Conservation (phyloP, 2,329 filamentous ascomycete species). For the Blastomyces emzantsi region DNA sequence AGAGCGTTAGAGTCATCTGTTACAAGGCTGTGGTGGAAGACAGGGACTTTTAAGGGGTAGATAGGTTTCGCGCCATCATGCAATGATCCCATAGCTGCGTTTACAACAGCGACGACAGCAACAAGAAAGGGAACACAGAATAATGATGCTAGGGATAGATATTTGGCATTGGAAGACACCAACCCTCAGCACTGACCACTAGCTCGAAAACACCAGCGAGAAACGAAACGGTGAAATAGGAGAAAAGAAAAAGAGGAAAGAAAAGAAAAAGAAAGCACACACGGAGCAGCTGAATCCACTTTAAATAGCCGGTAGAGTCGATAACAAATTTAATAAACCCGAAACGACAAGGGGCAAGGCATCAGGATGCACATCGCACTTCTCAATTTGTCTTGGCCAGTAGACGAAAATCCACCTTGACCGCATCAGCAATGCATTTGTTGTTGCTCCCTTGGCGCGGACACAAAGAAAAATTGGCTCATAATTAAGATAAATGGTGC, state of each 20-base stretch:
- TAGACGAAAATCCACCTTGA: background rate
- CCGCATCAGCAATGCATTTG: background rate
- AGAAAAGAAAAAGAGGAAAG: background rate
- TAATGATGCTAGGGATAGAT: background rate
- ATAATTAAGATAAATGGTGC: background rate
- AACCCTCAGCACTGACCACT: background rate
- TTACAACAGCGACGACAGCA: background rate
- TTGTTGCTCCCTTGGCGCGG: background rate
- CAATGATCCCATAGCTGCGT: background rate
- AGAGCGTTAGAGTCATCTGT: constrained; percentile 28
- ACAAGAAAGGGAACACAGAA: background rate
- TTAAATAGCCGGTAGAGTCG: background rate
- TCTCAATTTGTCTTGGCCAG: too few species aligned
- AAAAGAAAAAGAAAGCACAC: background rate
- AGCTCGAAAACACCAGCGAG: background rate
- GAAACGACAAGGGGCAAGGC: background rate
- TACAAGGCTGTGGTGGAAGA: constrained; percentile 27
- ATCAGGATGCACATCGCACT: background rate
- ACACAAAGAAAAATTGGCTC: background rate
- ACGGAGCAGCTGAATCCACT: background rate
- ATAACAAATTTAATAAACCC: background rate
- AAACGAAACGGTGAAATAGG: too few species aligned
- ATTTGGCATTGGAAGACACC: background rate
- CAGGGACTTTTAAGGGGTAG: constrained; percentile 4
- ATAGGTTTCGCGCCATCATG: background rate